These are phyloP conservation scores for Tuber calosporum DNA, from an alignment of 495 filamentous ascomycete species.

Conservation along the genomic window DNA sequence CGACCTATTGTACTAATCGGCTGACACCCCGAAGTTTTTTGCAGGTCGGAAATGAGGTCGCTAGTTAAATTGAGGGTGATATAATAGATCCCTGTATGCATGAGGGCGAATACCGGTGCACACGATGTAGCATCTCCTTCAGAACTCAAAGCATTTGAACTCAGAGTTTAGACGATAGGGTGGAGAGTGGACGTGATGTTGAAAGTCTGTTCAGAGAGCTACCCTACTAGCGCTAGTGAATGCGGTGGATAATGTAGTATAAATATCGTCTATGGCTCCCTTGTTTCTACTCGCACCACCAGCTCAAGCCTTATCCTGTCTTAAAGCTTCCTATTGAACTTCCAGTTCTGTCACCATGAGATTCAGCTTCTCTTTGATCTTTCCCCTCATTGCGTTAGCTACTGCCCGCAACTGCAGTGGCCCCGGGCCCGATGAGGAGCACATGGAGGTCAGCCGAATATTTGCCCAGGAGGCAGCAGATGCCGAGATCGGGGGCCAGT, in stretches of 20 bases:
- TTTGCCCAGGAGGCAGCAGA: conserved; percentile 30
- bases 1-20: no score
- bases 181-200: neutral
- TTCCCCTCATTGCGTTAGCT: conserved; percentile 25
- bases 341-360: conserved; percentile 19
- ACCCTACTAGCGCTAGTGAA: no score
- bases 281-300: conserved; percentile 13
- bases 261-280: conserved; percentile 19
- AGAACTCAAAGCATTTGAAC: neutral
- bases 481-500: conserved; percentile 41
- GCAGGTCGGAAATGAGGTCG: no score
- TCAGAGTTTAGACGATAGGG: conserved; percentile 1
- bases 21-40: no score
- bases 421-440: conserved; percentile 44
- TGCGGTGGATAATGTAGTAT: conserved; percentile 3
- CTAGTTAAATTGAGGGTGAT: no score
- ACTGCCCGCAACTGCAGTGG: conserved; percentile 45
- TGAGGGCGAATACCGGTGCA: neutral
- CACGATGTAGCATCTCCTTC: neutral
- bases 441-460: conserved; percentile 33
- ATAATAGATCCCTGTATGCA: no score
- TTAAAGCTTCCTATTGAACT: conserved; percentile 8
- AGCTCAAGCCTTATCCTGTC: conserved; percentile 9
- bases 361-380: conserved; percentile 18
- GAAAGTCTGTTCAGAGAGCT: no score